Percentiles rank a stretch among this genome's conserved stretches.
These are phyloP conservation scores for Themeda triandra DNA, from an alignment of 176 grass and related monocot species.

Conservation along the genomic window DNA sequence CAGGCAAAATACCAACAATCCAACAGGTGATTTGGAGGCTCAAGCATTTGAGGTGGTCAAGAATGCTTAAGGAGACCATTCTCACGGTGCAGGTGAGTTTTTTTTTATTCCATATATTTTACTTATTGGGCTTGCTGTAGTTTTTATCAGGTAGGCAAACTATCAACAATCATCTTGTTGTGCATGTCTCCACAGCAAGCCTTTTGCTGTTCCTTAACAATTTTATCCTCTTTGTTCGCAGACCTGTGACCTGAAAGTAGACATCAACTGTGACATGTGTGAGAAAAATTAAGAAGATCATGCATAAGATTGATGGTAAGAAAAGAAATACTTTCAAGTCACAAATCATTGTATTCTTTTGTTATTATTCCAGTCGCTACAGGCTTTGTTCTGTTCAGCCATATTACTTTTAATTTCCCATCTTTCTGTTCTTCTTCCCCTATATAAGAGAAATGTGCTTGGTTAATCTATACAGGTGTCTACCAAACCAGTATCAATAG, in stretches of 20 bases:
- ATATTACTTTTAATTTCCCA: not conserved
- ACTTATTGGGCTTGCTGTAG: not conserved
- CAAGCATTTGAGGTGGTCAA: not conserved
- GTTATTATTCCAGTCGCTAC: not conserved
- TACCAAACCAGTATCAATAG: slow-evolving; percentile 47
- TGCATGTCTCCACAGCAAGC: not conserved
- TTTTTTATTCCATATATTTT: not conserved
- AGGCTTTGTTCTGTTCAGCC: not conserved
- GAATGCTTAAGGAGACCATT: slow-evolving; percentile 56
- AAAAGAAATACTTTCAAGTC: not conserved
- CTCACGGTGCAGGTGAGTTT: slow-evolving; percentile 61
- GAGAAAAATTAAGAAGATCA: slow-evolving; percentile 72
- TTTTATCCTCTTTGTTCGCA: slow-evolving; percentile 32
- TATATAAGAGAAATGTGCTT: not conserved
- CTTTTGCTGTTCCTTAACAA: not conserved
- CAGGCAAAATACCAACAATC: no score
- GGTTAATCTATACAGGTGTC: slow-evolving; percentile 49
- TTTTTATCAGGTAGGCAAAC: no score
- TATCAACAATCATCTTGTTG: slow-evolving; percentile 3
- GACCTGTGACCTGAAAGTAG: slow-evolving; percentile 76
- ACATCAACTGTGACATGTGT: slow-evolving; percentile 74
- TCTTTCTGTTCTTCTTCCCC: not conserved
- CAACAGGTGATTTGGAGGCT: no score
- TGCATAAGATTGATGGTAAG: slow-evolving; percentile 75
- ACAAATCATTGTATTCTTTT: not conserved